Base-by-base conservation (phyloP, 1,139 yeast species). In the Sugiyamaella sp. region DNA sequence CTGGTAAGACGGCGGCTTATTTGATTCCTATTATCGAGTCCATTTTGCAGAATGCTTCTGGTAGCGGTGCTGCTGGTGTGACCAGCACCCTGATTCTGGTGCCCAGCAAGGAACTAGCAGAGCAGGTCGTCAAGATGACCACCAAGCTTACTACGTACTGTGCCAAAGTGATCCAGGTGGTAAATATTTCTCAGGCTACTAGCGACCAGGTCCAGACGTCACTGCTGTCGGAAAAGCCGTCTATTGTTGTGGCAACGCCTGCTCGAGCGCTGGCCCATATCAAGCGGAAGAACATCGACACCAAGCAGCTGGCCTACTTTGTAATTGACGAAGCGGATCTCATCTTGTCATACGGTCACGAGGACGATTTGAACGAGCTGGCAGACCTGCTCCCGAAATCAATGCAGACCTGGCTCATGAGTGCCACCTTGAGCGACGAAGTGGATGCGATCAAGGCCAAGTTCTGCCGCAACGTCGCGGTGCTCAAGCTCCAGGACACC, bases 241-340 rank as follows among this genome's bases (percentile, higher is more conserved):
- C 88, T 58, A 81, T 95, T 32, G 75, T 93, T 16, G 82, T 95
- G 25, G 80, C 96, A 1, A 95, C 99, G 0, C 99, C 99, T 4
- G 80, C 95, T 3, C 84, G 87, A 65, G 78, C 91, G 54, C 75
- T 87, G 46, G 75, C 76, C 46, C 77, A 71, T 56, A 49, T 72
- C 41, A 63, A 66, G 19, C 55, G 74, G 51, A 74, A 75, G 27
- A 65, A 69, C 46, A 68, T 75, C 37, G 67, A 67, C 5, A 65
- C 69, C 14, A 75, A 79, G 24, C 71, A 77, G 27, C 80, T 93
- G 52, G 78, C 79, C 57, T 88, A 81, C 66, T 73, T 93, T 55
- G 95, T 90, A 37, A 87, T 95, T 60, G 99, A 95, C 74, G 99
- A 95, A 71, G 98, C 95, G 17, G 99, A 95, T 74, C 79, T 93